phyloP scores from a whole-genome alignment of 2,329 filamentous ascomycete species.

The Laburnicola sp. region DNA sequence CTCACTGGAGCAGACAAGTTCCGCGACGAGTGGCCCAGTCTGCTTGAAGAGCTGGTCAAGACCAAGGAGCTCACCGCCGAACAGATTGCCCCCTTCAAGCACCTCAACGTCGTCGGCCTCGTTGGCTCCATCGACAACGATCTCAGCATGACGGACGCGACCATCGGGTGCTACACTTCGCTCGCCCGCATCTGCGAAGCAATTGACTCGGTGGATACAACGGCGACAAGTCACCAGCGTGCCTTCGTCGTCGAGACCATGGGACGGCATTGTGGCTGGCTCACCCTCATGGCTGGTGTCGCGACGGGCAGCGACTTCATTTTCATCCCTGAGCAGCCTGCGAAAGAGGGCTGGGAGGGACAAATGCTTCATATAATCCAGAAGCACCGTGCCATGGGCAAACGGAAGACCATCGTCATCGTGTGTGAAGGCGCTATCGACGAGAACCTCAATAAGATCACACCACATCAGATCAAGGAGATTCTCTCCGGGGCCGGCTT shows the following conservation, averaged over 20 bases:
- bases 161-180: constrained; percentile 95
- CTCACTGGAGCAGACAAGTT: constrained; percentile 95
- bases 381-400: constrained; percentile 83
- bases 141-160: constrained; percentile 94
- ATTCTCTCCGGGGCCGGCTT: constrained; percentile 82
- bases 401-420: constrained; percentile 97
- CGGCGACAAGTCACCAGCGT: constrained; percentile 88
- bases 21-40: constrained; percentile 84
- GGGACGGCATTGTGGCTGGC: constrained; percentile 97
- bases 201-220: constrained; percentile 96
- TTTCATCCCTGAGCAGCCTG: constrained; percentile 94
- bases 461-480: constrained; percentile 78
- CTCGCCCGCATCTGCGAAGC: constrained; percentile 91
- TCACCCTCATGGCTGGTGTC: constrained; percentile 93
- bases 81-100: constrained; percentile 74
- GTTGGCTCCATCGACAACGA: constrained; percentile 99
- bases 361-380: constrained; percentile 35
- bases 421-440: constrained; percentile 84
- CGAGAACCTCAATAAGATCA: constrained; percentile 79
- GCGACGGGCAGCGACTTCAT: constrained; percentile 95
- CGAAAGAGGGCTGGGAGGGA: constrained; percentile 78
- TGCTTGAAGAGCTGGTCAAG: constrained; percentile 81
- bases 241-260: constrained; percentile 97
- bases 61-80: constrained; percentile 70
- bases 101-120: constrained; percentile 93